A percentile compares a stretch with the other conserved stretches of the same genome.
Conservation (phyloP, 306 rosid species). For the Cicer judaicum region DNA sequence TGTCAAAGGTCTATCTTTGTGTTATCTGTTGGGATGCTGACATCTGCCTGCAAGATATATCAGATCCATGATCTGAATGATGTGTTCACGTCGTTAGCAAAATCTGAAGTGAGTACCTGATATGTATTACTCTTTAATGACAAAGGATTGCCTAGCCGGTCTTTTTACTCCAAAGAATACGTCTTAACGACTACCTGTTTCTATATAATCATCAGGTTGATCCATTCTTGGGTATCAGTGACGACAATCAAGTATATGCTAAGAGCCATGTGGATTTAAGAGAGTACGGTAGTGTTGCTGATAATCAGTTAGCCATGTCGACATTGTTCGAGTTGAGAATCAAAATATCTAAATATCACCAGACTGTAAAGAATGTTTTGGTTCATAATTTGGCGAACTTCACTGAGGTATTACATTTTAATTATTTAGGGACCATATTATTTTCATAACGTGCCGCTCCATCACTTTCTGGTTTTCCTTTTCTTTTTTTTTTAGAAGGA, state of each 20-base stretch:
- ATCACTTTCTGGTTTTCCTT: conserved; percentile 38
- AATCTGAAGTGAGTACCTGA: conserved; percentile 69
- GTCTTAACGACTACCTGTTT: conserved; percentile 27
- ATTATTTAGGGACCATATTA: conserved; percentile 15
- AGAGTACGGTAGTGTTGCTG: conserved; percentile 71
- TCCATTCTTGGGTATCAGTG: conserved; percentile 79
- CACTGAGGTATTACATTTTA: conserved; percentile 61
- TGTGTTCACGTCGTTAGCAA: conserved; percentile 61
- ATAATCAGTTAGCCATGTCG: conserved; percentile 70
- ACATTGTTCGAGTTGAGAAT: conserved; percentile 61
- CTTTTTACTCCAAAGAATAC: conserved; percentile 8
- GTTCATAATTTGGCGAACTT: conserved; percentile 63
- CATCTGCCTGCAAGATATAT: conserved; percentile 72
- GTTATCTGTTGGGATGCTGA: conserved; percentile 77
- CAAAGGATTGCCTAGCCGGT: conserved; percentile 7
- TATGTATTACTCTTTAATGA: conserved; percentile 22
- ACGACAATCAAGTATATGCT: conserved; percentile 76
- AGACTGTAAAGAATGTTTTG: conserved; percentile 60
- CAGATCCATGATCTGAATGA: conserved; percentile 80
- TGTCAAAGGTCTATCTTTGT: conserved; percentile 78
- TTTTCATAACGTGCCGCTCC: neutral
- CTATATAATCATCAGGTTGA: conserved; percentile 63
- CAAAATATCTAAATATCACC: conserved; percentile 60
- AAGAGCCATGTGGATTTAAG: conserved; percentile 63
- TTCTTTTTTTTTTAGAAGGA: conserved; percentile 67